phyloP scores from a whole-genome alignment of 768 basidiomycete species.

The Tephrocybe sp. region DNA sequence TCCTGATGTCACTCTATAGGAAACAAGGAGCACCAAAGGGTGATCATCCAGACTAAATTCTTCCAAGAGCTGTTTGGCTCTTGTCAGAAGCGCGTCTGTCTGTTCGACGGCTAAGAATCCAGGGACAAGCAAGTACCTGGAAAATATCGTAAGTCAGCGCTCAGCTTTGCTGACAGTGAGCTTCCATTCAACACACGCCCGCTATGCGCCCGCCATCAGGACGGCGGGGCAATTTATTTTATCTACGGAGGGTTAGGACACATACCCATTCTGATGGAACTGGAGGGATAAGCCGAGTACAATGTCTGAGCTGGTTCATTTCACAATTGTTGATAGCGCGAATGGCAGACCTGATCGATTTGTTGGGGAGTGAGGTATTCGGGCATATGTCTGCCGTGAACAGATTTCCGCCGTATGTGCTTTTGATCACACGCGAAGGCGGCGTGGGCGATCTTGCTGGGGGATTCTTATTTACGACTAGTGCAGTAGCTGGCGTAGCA shows the following conservation, averaged over 20 bases:
- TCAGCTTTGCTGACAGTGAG: constrained; percentile 3
- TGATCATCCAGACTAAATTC: constrained; percentile 77
- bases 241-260: constrained; percentile 13
- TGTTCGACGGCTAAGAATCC: constrained; percentile 64
- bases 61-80: constrained; percentile 75
- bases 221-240: background rate
- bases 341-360: constrained; percentile 48
- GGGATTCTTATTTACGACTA: constrained; percentile 67
- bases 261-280: constrained; percentile 60
- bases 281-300: constrained; percentile 18
- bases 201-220: background rate
- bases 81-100: constrained; percentile 56
- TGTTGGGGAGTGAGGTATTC: constrained; percentile 56
- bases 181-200: constrained; percentile 4
- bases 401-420: constrained; percentile 85
- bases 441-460: constrained; percentile 81
- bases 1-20: background rate
- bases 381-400: constrained; percentile 77
- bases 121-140: constrained; percentile 77
- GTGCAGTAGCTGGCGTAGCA: constrained; percentile 60
- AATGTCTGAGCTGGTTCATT: constrained; percentile 5
- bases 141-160: background rate
- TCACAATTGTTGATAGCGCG: background rate
- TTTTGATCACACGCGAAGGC: constrained; percentile 79
- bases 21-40: constrained; percentile 57